A percentile compares a stretch with the other conserved stretches of the same genome.
These are phyloP conservation scores for Tulasnella sp. DNA, from an alignment of 768 basidiomycete species.

Conservation along the genomic window DNA sequence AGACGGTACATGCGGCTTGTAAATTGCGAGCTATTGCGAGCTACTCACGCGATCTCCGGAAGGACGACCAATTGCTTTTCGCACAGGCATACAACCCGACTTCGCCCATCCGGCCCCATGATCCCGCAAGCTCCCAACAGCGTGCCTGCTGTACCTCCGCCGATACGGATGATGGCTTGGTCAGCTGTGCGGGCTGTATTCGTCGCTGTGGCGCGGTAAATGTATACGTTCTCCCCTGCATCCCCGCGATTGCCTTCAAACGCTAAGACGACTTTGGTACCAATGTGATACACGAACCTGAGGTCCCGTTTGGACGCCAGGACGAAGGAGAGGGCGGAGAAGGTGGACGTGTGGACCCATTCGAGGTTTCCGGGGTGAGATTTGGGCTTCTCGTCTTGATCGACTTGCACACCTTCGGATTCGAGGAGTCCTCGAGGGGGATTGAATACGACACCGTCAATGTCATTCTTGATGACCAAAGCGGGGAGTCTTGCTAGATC, in stretches of 20 bases:
- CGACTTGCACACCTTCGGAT: background rate
- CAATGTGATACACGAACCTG: constrained; percentile 69
- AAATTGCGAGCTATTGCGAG: background rate
- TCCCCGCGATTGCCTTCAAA: constrained; percentile 66
- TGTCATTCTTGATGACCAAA: constrained; percentile 53
- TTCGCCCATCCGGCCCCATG: constrained; percentile 25
- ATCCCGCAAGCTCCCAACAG: constrained; percentile 62
- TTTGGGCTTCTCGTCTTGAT: too few species aligned
- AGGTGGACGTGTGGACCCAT: constrained; percentile 76
- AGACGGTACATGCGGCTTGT: background rate
- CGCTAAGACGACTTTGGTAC: constrained; percentile 48
- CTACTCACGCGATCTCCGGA: background rate
- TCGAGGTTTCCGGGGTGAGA: constrained; percentile 24
- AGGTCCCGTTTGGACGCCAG: constrained; percentile 85
- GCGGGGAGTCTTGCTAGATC: constrained; percentile 24
- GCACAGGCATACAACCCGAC: constrained; percentile 54
- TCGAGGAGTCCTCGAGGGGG: constrained; percentile 21
- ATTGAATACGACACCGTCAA: constrained; percentile 58
- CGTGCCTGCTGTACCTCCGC: constrained; percentile 55
- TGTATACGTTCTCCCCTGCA: constrained; percentile 71
- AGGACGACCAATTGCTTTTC: constrained; percentile 64
- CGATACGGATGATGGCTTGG: constrained; percentile 69
- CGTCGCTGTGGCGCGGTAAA: constrained; percentile 51
- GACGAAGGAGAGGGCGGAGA: constrained; percentile 83
- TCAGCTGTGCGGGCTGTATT: constrained; percentile 49